Evolutionary conservation across 2,329 filamentous ascomycete species (phyloP).

Genomic region (Colletotrichum horii): DNA sequence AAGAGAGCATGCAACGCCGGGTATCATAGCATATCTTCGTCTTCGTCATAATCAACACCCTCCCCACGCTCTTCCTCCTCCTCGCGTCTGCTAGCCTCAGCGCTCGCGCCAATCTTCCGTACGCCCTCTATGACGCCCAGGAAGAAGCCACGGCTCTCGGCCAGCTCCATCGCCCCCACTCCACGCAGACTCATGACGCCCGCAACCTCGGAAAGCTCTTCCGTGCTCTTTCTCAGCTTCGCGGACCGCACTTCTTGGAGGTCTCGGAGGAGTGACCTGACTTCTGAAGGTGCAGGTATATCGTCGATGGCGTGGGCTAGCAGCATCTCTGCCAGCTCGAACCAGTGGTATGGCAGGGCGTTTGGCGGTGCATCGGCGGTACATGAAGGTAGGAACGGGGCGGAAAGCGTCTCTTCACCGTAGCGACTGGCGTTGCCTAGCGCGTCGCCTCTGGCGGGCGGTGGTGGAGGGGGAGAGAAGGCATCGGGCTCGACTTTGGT

Average conservation of each 20-base stretch:
- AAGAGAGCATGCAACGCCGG: not conserved
- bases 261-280: slow-evolving; percentile 78
- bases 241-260: slow-evolving; percentile 87
- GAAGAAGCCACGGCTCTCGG: slow-evolving; percentile 85
- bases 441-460: slow-evolving; percentile 58
- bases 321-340: slow-evolving; percentile 87
- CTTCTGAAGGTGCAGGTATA: slow-evolving; percentile 73
- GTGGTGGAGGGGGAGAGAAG: slow-evolving; percentile 79
- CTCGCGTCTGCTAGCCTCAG: slow-evolving; percentile 78
- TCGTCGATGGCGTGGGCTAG: slow-evolving; percentile 87
- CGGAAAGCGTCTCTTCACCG: slow-evolving; percentile 50
- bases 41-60: slow-evolving; percentile 66
- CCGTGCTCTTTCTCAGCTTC: slow-evolving; percentile 81
- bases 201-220: slow-evolving; percentile 72
- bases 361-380: slow-evolving; percentile 71
- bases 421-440: slow-evolving; percentile 46
- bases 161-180: slow-evolving; percentile 91
- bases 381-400: slow-evolving; percentile 81
- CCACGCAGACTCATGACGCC: slow-evolving; percentile 74
- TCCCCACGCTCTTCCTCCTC: slow-evolving; percentile 72
- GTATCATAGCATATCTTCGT: slow-evolving; percentile 52
- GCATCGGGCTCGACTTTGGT: slow-evolving; percentile 72
- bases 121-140: slow-evolving; percentile 86
- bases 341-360: slow-evolving; percentile 91
- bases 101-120: slow-evolving; percentile 80